Conservation (phyloP, 176 grass and related monocot genomes). For the Raddia guianensis region DNA sequence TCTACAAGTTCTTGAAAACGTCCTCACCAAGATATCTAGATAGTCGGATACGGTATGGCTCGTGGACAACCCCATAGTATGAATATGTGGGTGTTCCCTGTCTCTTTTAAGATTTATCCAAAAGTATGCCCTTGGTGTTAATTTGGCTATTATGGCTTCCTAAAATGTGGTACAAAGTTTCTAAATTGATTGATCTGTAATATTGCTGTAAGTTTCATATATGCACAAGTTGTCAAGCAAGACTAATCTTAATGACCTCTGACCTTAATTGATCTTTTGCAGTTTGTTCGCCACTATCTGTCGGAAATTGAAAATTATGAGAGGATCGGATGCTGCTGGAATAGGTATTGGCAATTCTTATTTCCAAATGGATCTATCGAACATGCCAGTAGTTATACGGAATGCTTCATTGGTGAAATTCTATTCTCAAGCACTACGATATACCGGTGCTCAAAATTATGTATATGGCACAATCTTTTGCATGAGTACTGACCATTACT, state of each 20-base stretch:
- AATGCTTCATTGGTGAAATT: neutral
- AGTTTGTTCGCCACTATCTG: conserved; percentile 66
- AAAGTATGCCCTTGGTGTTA: neutral
- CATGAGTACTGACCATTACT: neutral
- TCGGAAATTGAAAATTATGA: conserved; percentile 67
- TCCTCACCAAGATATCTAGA: too few species aligned
- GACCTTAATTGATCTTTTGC: conserved; percentile 25
- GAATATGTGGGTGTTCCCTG: neutral
- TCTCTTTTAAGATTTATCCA: neutral
- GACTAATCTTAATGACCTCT: neutral
- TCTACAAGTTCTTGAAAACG: too few species aligned
- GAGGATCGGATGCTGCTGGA: conserved; percentile 67
- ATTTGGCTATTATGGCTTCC: neutral
- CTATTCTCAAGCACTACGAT: neutral
- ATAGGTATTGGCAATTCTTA: conserved; percentile 38
- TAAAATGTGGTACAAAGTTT: neutral
- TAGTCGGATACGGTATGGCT: too few species aligned
- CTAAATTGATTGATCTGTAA: conserved; percentile 17
- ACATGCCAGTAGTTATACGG: neutral
- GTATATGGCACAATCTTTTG: neutral
- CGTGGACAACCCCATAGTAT: neutral
- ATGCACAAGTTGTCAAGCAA: neutral
- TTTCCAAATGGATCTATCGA: neutral
- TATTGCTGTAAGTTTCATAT: neutral
- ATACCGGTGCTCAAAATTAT: neutral